Evolutionary conservation across 495 filamentous ascomycete species (phyloP), one percentile per base, ranked within the genome.

Genomic region (Penicillium daleae): DNA sequence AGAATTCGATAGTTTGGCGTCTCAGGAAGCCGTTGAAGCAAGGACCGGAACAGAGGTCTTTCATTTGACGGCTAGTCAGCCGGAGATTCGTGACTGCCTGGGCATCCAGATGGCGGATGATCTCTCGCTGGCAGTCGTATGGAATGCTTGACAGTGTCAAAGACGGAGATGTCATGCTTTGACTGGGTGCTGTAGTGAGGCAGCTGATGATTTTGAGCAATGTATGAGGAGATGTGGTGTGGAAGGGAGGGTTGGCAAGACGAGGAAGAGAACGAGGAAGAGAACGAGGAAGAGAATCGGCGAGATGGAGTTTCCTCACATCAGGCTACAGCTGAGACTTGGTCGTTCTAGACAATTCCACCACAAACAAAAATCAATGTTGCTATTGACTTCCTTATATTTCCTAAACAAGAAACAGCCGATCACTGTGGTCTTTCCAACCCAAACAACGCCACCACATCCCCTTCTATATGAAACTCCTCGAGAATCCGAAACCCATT

Each of bases 381-480:
- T 31, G 29, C 29, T 31, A 31, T 31, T 7, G 7, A 31, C n/a
- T n/a, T n/a, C n/a, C n/a, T n/a, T n/a, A n/a, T n/a, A n/a, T n/a
- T n/a, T n/a, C n/a, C n/a, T n/a, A n/a, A n/a, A n/a, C n/a, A n/a
- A n/a, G n/a, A 5, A 39, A 39, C 8, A 3, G n/a, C n/a, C 13
- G 10, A 42, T n/a, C 39, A 29, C 33, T 40, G 17, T 32, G 67
- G 60, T 22, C 40, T 60, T 12, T 61, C 50, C n/a, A 63, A 26
- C 6, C 31, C 63, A 56, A 70, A 64, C 5, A 64, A 54, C 4
- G 60, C 64, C 29, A 68, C 67, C n/a, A 37, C 39, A 53, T 72
- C 69, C 6, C 53, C 67, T 31, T 64, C 67, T 9, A 64, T 15
- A 1, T n/a, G 15, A n/a, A 62, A 19, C 40, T 70, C 69, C 5